Evolutionary conservation across 2,329 filamentous ascomycete species (phyloP).

Genomic region (Cercospora canescens): DNA sequence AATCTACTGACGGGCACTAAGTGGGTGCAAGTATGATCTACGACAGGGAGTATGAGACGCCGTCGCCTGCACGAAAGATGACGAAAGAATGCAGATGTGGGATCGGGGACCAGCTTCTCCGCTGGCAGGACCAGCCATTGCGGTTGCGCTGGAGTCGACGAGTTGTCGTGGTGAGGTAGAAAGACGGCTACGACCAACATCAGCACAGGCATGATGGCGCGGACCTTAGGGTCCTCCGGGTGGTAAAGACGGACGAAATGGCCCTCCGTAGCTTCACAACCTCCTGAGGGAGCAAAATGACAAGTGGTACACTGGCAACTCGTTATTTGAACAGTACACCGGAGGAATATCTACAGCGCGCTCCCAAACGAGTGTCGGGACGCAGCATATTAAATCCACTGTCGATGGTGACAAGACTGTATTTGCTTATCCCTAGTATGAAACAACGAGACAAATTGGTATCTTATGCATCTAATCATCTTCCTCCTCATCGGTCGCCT

Average conservation of each 20-base stretch:
- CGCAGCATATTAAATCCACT: constrained; percentile 22
- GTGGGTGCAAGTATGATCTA: constrained; percentile 11
- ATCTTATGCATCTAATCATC: constrained; percentile 44
- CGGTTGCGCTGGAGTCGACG: neutral
- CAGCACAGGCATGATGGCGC: neutral
- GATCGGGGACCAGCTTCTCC: neutral
- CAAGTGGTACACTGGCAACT: neutral
- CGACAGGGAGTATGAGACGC: neutral
- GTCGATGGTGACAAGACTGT: constrained; percentile 26
- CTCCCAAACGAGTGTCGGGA: constrained; percentile 12
- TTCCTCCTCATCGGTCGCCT: constrained; percentile 48
- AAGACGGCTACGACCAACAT: neutral
- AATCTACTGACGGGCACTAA: constrained; percentile 2
- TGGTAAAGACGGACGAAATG: neutral
- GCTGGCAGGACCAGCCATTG: neutral
- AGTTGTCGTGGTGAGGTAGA: neutral
- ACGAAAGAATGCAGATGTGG: neutral
- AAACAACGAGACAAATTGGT: constrained; percentile 25
- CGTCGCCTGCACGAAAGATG: constrained; percentile 6
- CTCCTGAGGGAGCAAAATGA: neutral
- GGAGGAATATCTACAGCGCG: constrained; percentile 23
- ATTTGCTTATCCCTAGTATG: constrained; percentile 23
- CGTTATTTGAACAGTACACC: neutral
- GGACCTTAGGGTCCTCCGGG: neutral
- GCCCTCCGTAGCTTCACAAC: neutral